Evolutionary conservation across 1,284 basidiomycete genomes (phyloP).

Genomic region (Nidula niveotomentosa): DNA sequence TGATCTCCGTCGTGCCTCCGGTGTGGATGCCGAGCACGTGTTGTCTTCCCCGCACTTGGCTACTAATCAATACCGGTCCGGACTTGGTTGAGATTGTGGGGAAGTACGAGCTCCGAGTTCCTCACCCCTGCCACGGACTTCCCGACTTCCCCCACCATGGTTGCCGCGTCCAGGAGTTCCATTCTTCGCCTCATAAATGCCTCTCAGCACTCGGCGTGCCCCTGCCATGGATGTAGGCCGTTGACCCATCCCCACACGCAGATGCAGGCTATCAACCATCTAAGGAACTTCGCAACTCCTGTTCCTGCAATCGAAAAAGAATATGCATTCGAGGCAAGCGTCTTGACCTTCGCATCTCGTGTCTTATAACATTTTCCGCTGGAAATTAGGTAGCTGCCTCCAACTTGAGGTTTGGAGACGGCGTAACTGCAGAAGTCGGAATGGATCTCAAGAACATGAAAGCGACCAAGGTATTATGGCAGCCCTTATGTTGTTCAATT

Average conservation of each 20-base stretch:
- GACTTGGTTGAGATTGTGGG: neutral
- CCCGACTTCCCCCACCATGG: constrained; percentile 38
- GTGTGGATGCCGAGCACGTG: neutral
- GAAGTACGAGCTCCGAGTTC: too few species aligned
- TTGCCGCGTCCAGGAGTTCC: constrained; percentile 51
- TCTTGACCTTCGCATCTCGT: neutral
- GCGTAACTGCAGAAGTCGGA: constrained; percentile 89
- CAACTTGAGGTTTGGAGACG: constrained; percentile 87
- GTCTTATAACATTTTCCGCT: too few species aligned
- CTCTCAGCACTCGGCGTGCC: constrained; percentile 71
- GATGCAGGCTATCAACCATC: constrained; percentile 53
- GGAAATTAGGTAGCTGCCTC: constrained; percentile 79
- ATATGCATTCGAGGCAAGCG: constrained; percentile 89
- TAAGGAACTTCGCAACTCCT: constrained; percentile 83
- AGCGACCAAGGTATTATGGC: constrained; percentile 62
- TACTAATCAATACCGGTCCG: neutral
- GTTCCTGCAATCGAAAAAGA: constrained; percentile 80
- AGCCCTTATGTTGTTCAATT: constrained; percentile 16
- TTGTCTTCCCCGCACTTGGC: neutral
- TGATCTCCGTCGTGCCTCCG: too few species aligned
- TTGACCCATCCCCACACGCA: constrained; percentile 37
- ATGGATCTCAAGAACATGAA: constrained; percentile 94
- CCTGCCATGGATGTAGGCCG: constrained; percentile 68
- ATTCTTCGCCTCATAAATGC: constrained; percentile 73
- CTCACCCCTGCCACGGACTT: neutral